These are phyloP conservation scores for Solanum stenotomum DNA, from an alignment of 257 asterid genomes.

Conservation along the genomic window DNA sequence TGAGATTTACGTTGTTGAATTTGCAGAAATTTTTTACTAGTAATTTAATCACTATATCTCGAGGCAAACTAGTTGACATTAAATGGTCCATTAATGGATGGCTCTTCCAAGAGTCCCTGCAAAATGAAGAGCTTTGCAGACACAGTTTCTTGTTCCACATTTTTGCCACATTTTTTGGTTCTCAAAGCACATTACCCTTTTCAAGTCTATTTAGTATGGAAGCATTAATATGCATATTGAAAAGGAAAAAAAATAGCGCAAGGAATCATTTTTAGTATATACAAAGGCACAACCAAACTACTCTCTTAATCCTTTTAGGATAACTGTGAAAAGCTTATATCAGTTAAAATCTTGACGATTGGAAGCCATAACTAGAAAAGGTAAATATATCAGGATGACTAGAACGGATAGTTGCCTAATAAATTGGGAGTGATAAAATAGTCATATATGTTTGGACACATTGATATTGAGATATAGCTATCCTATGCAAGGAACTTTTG, in stretches of 20 bases:
- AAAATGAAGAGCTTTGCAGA: background rate
- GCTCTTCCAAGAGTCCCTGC: background rate
- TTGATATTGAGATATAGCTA: background rate
- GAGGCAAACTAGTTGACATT: background rate
- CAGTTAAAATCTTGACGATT: background rate
- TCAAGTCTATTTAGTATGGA: background rate
- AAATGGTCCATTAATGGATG: background rate
- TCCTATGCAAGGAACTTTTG: background rate
- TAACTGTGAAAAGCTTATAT: background rate
- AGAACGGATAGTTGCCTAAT: background rate
- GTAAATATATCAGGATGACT: background rate
- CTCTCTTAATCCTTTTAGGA: background rate
- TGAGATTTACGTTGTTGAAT: background rate
- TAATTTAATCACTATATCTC: background rate
- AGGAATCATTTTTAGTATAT: background rate
- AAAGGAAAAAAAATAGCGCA: background rate
- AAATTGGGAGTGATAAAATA: background rate
- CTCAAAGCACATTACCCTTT: background rate
- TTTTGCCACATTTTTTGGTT: background rate
- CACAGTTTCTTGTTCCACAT: background rate
- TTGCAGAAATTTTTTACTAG: background rate
- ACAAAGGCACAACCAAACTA: background rate
- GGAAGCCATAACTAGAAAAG: background rate
- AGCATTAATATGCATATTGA: background rate
- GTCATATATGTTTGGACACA: background rate